Evolutionary conservation across 345 rosid genomes (phyloP).

Genomic region (Orychophragmus violaceus): DNA sequence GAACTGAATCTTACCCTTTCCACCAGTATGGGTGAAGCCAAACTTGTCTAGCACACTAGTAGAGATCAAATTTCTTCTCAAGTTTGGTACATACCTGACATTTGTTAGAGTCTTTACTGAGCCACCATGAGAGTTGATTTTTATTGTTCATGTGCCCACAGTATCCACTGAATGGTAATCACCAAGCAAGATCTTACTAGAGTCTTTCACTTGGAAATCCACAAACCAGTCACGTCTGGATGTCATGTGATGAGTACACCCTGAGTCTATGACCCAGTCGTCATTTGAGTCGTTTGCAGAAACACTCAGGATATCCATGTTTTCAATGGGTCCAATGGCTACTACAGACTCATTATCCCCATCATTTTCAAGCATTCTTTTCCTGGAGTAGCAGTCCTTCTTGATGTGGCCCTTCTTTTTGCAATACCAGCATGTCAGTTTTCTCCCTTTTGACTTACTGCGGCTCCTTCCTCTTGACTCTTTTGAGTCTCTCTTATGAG

Average conservation of each 20-base stretch:
- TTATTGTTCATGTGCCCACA: not conserved
- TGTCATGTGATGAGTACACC: not conserved
- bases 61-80: not conserved
- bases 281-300: not conserved
- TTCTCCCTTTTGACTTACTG: too few relatives aligned
- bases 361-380: too few relatives aligned
- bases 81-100: not conserved
- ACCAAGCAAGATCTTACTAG: not conserved
- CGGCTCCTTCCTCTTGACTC: too few relatives aligned
- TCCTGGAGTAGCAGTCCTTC: too few relatives aligned
- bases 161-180: not conserved
- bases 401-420: too few relatives aligned
- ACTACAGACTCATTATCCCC: too few relatives aligned
- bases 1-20: not conserved
- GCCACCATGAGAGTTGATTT: not conserved
- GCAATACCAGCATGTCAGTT: too few relatives aligned
- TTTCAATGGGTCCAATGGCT: too few relatives aligned
- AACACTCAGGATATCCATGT: too few relatives aligned
- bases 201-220: not conserved
- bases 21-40: not conserved
- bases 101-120: not conserved
- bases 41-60: not conserved
- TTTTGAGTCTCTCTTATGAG: too few relatives aligned
- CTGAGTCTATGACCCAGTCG: not conserved
- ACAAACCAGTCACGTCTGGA: not conserved